Percentiles rank a stretch among this genome's conserved stretches.
Evolutionary conservation across 345 rosid species (phyloP).

Genomic region (Populus alba): DNA sequence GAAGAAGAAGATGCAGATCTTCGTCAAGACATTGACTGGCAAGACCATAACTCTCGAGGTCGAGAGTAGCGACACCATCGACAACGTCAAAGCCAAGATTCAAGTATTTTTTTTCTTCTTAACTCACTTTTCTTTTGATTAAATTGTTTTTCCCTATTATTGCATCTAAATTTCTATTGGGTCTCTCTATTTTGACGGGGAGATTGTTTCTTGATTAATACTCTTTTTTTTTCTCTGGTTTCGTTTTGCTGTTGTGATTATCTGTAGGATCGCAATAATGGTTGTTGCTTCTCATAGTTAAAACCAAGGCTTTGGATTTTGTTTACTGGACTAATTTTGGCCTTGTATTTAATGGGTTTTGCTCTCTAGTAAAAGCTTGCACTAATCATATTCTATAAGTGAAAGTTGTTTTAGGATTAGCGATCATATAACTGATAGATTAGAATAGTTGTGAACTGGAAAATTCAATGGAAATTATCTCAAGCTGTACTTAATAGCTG

Average conservation of each 20-base stretch:
- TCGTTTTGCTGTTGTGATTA: neutral
- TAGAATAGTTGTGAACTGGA: neutral
- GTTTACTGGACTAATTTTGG: neutral
- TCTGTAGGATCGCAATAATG: neutral
- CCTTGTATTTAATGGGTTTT: neutral
- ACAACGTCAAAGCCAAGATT: constrained; percentile 31
- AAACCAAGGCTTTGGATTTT: neutral
- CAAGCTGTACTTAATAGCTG: neutral
- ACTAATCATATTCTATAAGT: neutral
- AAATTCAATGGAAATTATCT: neutral
- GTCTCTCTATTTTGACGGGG: neutral
- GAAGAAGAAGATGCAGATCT: constrained; percentile 26
- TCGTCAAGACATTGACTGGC: constrained; percentile 27
- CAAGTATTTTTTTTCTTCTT: constrained; percentile 4
- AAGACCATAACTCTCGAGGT: constrained; percentile 32
- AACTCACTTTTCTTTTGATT: neutral
- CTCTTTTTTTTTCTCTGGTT: neutral
- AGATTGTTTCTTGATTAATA: neutral
- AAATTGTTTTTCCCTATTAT: neutral
- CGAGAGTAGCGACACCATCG: constrained; percentile 29
- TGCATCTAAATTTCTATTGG: neutral
- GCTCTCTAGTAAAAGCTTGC: neutral
- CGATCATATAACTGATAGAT: neutral
- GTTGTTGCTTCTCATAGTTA: neutral
- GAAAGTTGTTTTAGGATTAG: neutral